These are phyloP conservation scores for Sporothrix luriei DNA, from an alignment of 2,329 filamentous ascomycete species.

Conservation along the genomic window DNA sequence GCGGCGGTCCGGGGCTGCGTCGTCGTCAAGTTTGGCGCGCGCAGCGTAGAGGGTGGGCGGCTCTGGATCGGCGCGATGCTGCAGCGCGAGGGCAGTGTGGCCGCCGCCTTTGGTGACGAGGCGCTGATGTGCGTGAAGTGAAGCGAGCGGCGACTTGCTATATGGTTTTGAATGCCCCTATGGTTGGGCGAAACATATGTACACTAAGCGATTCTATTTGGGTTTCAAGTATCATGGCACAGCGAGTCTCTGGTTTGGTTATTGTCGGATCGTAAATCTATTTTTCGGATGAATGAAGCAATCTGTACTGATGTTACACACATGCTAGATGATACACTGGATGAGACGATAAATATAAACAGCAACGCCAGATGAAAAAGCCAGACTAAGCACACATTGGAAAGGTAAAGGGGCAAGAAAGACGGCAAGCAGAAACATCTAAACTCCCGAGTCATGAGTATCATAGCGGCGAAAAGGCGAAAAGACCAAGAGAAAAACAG, in stretches of 20 bases:
- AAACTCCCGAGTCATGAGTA: conserved; percentile 30
- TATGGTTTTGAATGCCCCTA: neutral
- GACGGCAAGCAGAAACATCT: conserved; percentile 1
- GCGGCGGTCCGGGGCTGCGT: conserved; percentile 80
- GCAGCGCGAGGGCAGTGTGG: conserved; percentile 70
- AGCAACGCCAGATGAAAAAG: neutral
- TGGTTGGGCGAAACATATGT: conserved; percentile 5
- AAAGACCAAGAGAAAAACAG: neutral
- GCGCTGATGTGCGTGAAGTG: conserved; percentile 73
- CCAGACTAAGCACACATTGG: neutral
- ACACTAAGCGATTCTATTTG: neutral
- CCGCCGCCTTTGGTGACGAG: conserved; percentile 74
- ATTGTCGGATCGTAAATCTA: neutral
- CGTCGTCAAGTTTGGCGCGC: conserved; percentile 86
- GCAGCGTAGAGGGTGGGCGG: conserved; percentile 76
- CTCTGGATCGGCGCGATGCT: conserved; percentile 79
- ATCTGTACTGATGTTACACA: neutral
- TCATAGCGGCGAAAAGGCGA: conserved; percentile 20
- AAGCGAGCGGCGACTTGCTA: conserved; percentile 31
- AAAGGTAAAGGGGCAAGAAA: conserved; percentile 17
- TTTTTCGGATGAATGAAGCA: neutral
- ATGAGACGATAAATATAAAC: neutral
- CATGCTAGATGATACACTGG: conserved; percentile 4
- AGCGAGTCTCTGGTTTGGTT: conserved; percentile 6
- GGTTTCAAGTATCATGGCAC: conserved; percentile 5